Evolutionary conservation across 192 early-diverging fungal genomes (phyloP), one percentile per base, ranked within the genome.

Genomic region (Helicostylum pulchrum): DNA sequence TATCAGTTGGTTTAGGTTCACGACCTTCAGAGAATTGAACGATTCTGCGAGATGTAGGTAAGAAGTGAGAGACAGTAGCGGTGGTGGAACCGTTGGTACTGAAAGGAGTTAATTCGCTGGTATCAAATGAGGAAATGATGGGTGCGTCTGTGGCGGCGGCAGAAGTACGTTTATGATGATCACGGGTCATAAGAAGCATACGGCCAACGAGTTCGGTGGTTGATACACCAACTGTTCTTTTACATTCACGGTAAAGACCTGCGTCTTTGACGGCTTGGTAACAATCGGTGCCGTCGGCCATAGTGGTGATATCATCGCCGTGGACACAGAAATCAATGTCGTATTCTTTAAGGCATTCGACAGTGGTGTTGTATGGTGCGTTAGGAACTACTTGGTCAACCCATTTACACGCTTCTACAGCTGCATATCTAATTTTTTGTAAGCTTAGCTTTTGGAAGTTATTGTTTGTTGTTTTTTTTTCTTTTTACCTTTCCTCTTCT

Each of bases 201-300:
- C 96, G 86, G n/a, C 94, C 92, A 3, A 98, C 94, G 21, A 98
- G 79, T 77, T 96, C 96, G 15, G 96, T 98, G 4, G 96, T 98
- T 14, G 93, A 95, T 31, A 98, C 89, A 26, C 94, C 94, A 64
- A 90, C 85, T 4, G 94, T 98, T 65, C 96, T 89, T 81, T 93
- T 95, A 80, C 93, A 98, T 78, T 98, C 94, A 70, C 83, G 79
- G 85, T 98, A 98, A 39, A 92, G 77, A 6, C 93, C 93, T 44
- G 96, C 96, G 61, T 93, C 91, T 73, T 98, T 98, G 62, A 96
- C 96, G 1, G 82, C 83, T 80, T 91, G 89, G 73, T 98, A 98
- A 80, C 96, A 98, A 74, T 98, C 96, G 12, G 91, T 91, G 11
- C 96, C 96, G 68, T 98, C 96, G 20, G 94, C 92, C 64, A 92